A percentile compares a stretch with the other conserved stretches of the same genome.
These are phyloP conservation scores for Oryza glumipatula DNA, from an alignment of 176 grass and related monocot genomes.

Conservation along the genomic window DNA sequence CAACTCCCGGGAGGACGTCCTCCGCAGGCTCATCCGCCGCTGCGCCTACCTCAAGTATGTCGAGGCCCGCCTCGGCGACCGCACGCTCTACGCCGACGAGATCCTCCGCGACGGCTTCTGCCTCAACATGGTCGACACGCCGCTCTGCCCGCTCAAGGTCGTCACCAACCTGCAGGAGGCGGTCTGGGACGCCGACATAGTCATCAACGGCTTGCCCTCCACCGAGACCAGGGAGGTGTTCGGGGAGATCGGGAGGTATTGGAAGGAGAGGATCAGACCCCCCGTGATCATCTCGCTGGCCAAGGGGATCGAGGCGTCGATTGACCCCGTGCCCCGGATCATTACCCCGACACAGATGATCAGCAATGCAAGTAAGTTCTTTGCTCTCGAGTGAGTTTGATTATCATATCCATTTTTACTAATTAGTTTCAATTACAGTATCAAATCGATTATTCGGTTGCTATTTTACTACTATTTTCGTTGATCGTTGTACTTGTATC, in stretches of 20 bases:
- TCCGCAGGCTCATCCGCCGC: slow-evolving; percentile 68
- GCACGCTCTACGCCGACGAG: slow-evolving; percentile 85
- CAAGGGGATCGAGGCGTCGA: slow-evolving; percentile 90
- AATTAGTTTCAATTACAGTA: background rate
- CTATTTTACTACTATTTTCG: background rate
- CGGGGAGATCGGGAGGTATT: slow-evolving; percentile 73
- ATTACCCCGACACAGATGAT: slow-evolving; percentile 98
- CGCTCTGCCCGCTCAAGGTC: slow-evolving; percentile 92
- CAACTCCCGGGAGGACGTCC: slow-evolving; percentile 82
- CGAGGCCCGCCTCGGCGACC: slow-evolving; percentile 84
- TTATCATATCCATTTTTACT: background rate
- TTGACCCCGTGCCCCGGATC: slow-evolving; percentile 80
- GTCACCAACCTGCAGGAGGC: slow-evolving; percentile 98
- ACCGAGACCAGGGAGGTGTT: slow-evolving; percentile 95
- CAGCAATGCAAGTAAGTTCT: slow-evolving; percentile 71
- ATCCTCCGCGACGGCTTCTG: slow-evolving; percentile 88
- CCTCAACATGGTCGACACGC: slow-evolving; percentile 97
- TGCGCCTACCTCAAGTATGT: slow-evolving; percentile 96
- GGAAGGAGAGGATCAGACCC: slow-evolving; percentile 74
- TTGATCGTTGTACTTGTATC: slow-evolving; percentile 10
- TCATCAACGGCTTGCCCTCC: slow-evolving; percentile 84
- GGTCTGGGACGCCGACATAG: slow-evolving; percentile 93
- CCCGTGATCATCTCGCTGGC: slow-evolving; percentile 85
- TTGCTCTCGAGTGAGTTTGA: background rate
- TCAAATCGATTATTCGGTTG: background rate